Percentiles rank a stretch among this genome's conserved stretches.
Evolutionary conservation across 169 alveolate species (phyloP).

Genomic region (Babesia bigemina): DNA sequence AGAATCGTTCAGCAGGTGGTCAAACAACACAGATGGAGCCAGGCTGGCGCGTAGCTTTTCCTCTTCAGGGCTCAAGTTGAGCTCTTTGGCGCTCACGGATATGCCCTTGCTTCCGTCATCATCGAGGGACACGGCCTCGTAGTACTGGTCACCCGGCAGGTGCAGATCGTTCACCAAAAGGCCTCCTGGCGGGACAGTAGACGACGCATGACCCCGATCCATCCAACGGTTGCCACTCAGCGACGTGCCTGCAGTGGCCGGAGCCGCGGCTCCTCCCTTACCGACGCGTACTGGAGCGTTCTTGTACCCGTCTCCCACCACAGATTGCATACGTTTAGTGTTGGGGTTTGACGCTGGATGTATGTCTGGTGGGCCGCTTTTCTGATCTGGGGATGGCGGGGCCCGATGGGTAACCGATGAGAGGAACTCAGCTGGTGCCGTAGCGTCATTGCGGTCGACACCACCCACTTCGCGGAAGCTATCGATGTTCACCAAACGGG

Average conservation of each 20-base stretch:
- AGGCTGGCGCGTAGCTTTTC: slow-evolving; percentile 22
- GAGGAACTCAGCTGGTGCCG: too few relatives aligned
- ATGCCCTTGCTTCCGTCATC: neutral
- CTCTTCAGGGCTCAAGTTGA: slow-evolving; percentile 16
- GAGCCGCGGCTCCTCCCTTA: neutral
- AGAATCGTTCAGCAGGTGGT: slow-evolving; percentile 6
- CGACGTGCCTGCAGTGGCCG: neutral
- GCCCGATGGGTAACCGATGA: too few relatives aligned
- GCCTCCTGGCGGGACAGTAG: neutral
- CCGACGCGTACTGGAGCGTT: neutral
- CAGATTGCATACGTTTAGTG: neutral
- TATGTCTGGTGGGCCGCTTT: neutral
- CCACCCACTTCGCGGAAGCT: neutral
- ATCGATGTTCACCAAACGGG: slow-evolving; percentile 16
- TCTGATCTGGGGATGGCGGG: neutral
- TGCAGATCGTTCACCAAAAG: slow-evolving; percentile 42
- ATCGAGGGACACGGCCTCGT: slow-evolving; percentile 23
- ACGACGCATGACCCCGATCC: neutral
- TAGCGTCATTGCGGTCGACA: neutral
- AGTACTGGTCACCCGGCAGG: slow-evolving; percentile 54
- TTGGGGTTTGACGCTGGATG: neutral
- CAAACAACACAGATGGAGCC: slow-evolving; percentile 16
- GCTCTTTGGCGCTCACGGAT: slow-evolving; percentile 10
- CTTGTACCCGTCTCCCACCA: slow-evolving; percentile 7
- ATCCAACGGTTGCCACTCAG: slow-evolving; percentile 5